Conservation (phyloP, 192 early-diverging fungal genomes). For the Linnemannia exigua region DNA sequence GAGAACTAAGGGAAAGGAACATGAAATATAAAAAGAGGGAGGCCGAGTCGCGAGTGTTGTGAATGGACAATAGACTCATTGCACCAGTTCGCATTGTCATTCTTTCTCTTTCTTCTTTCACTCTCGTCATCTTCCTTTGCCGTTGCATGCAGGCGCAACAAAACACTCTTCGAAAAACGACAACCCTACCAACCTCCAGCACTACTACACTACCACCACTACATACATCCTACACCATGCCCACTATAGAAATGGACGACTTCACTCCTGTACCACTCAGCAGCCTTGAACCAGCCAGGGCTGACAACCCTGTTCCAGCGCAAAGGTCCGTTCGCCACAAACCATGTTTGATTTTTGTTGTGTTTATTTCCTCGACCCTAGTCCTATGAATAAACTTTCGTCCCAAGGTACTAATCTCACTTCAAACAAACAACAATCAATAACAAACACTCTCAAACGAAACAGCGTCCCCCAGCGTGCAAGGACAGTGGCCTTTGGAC, state of each 20-base stretch:
- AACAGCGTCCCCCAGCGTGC: background rate
- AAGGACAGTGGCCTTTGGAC: background rate
- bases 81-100: background rate
- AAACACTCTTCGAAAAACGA: background rate
- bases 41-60: background rate
- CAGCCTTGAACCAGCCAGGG: background rate
- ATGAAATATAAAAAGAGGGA: background rate
- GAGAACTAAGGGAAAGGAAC: background rate
- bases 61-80: background rate
- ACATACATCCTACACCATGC: background rate
- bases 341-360: background rate
- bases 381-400: background rate
- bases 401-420: background rate
- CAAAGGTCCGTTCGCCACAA: background rate
- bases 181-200: background rate
- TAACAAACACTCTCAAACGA: background rate
- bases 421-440: background rate
- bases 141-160: background rate
- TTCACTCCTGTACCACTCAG: background rate
- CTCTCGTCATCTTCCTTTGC: background rate
- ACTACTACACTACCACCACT: background rate
- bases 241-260: slow-evolving; percentile 7
- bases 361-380: background rate
- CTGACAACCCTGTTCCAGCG: background rate
- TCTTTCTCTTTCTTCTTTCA: background rate